Conservation (phyloP, 805 yeast species). For the Vanderwaltozyma tropicalis region DNA sequence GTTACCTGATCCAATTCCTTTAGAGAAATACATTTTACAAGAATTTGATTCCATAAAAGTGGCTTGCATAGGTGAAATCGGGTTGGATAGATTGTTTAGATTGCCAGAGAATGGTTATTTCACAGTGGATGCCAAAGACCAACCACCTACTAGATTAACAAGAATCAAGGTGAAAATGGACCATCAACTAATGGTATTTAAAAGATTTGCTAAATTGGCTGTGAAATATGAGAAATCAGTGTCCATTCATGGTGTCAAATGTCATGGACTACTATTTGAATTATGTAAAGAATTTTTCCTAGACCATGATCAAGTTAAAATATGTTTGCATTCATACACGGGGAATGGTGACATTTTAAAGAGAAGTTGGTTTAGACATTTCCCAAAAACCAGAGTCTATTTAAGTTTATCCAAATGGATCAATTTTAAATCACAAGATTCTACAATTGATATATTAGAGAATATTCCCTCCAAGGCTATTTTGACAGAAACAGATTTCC, state of each 20-base stretch:
- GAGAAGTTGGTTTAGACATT: slow-evolving; percentile 31
- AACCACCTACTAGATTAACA: slow-evolving; percentile 26
- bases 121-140: slow-evolving; percentile 28
- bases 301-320: slow-evolving; percentile 17
- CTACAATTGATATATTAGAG: slow-evolving; percentile 15
- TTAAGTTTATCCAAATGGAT: slow-evolving; percentile 24
- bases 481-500: slow-evolving; percentile 46
- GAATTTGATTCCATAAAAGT: slow-evolving; percentile 10
- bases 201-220: slow-evolving; percentile 46
- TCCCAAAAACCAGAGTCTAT: slow-evolving; percentile 18
- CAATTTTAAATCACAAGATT: slow-evolving; percentile 13
- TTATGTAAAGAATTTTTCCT: slow-evolving; percentile 14
- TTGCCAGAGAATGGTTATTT: slow-evolving; percentile 51
- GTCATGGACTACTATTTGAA: slow-evolving; percentile 54
- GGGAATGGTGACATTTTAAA: slow-evolving; percentile 68
- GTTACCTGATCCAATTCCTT: slow-evolving; percentile 53
- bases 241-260: slow-evolving; percentile 78
- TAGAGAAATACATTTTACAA: slow-evolving; percentile 28
- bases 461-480: slow-evolving; percentile 30
- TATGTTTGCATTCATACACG: slow-evolving; percentile 76
- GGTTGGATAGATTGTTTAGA: slow-evolving; percentile 68
- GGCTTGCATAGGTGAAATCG: slow-evolving; percentile 76
- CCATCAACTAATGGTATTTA: slow-evolving; percentile 56
- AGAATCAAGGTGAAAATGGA: slow-evolving; percentile 46
- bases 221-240: slow-evolving; percentile 37